Evolutionary conservation across 2,329 filamentous ascomycete genomes (phyloP).

Genomic region (Harringtonia lauricola): DNA sequence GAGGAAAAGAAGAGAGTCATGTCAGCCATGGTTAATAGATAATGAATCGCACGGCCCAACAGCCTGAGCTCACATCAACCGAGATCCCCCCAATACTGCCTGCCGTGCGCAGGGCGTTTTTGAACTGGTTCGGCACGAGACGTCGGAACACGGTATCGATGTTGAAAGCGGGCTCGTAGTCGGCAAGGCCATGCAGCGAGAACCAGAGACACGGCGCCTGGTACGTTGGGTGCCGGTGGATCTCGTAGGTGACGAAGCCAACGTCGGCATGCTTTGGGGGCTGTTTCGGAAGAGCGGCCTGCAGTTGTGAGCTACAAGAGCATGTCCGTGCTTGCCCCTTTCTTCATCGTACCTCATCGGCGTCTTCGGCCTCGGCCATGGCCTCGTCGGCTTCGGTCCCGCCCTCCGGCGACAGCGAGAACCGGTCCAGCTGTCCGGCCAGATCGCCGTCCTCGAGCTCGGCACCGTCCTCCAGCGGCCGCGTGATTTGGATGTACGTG

Average conservation of each 20-base stretch:
- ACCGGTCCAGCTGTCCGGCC: conserved; percentile 30
- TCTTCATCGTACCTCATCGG: conserved; percentile 33
- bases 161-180: conserved; percentile 44
- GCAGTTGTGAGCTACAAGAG: neutral
- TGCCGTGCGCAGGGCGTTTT: conserved; percentile 44
- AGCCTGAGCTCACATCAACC: conserved; percentile 64
- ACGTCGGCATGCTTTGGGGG: conserved; percentile 19
- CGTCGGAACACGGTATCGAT: conserved; percentile 61
- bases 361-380: conserved; percentile 39
- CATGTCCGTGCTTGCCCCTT: neutral
- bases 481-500: conserved; percentile 46
- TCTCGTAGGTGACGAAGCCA: conserved; percentile 55
- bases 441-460: conserved; percentile 31
- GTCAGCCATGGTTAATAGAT: conserved; percentile 8
- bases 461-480: conserved; percentile 32
- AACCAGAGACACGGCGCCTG: conserved; percentile 69
- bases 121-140: conserved; percentile 58
- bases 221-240: conserved; percentile 66
- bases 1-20: neutral
- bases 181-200: conserved; percentile 46
- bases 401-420: conserved; percentile 27
- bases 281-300: conserved; percentile 29
- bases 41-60: too few species aligned
- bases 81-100: conserved; percentile 65
- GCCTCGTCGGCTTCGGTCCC: conserved; percentile 25